Conservation (phyloP, 2,329 filamentous ascomycete genomes). For the Juglanconis oblonga region DNA sequence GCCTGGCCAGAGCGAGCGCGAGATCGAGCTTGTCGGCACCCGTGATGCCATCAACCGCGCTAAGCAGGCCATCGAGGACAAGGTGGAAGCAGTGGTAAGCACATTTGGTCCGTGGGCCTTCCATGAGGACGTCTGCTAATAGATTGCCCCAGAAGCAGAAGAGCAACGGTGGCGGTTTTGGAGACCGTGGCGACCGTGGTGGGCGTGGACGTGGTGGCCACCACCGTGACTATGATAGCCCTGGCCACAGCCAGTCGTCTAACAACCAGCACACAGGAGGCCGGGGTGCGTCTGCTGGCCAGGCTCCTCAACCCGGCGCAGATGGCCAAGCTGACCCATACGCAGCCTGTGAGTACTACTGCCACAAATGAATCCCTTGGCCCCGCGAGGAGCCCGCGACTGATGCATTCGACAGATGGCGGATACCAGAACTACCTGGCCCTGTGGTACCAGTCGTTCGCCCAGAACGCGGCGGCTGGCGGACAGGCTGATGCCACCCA, state of each 20-base stretch:
- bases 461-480: conserved; percentile 27
- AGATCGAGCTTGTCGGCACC: conserved; percentile 81
- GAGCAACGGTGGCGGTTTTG: conserved; percentile 45
- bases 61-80: conserved; percentile 84
- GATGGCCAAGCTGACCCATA: conserved; percentile 64
- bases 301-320: conserved; percentile 37
- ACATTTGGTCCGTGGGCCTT: not conserved
- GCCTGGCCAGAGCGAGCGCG: conserved; percentile 74
- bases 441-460: conserved; percentile 73
- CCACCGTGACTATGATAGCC: conserved; percentile 54
- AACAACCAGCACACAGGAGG: conserved; percentile 42
- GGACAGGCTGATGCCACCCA: conserved; percentile 19
- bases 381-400: conserved; percentile 10
- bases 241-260: conserved; percentile 48
- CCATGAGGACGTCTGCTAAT: conserved; percentile 26
- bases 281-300: conserved; percentile 37
- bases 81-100: conserved; percentile 84
- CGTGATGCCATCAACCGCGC: conserved; percentile 75
- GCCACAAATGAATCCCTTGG: not conserved
- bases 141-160: conserved; percentile 45
- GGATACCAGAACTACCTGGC: conserved; percentile 79
- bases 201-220: conserved; percentile 38
- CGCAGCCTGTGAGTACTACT: conserved; percentile 61
- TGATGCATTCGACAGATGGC: conserved; percentile 54
- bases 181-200: conserved; percentile 40